Evolutionary conservation across 495 filamentous ascomycete species (phyloP), one percentile per base, ranked within the genome.

Genomic region (Tetracladium setigerum): DNA sequence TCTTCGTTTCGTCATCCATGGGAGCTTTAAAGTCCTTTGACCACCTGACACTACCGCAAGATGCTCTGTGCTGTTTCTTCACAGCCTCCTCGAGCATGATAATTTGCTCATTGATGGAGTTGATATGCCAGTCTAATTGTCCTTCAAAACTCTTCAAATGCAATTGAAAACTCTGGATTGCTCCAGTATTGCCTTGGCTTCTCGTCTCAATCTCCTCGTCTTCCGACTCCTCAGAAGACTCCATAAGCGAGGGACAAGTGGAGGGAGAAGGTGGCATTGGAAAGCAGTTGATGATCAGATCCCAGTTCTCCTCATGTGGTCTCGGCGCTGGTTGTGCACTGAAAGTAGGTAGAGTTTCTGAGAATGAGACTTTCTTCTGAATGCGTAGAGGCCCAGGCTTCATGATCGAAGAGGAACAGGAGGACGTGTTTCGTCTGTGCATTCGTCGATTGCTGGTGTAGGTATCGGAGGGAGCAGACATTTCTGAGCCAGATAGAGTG

Each of bases 361-460:
- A 73, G 53, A 77, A 76, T 5, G 72, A 73, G 0, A 78, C 74
- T 55, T 71, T 74, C 61, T 76, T 78, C 50, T 71, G 73, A 5
- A 59, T 46, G 13, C 55, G 46, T 19, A 47, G 27, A 34, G 49
- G 30, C 44, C 13, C 12, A 56, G 60, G 30, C 50, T 45, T 22
- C 47, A 41, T 14, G 19, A 15, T 5, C 5, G 15, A 12, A 9
- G 31, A 19, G 13, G 39, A 33, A 16, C 61, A 62, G 13, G 22
- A 27, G 22, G 22, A 27, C 3, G 22, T 27, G 22, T 27, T 27
- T 27, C 22, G 22, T 27, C 7, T 27, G 22, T 27, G 22, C 22
- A 27, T 27, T 27, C 22, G 22, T 27, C 7, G 22, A 7, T 27
- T 3, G 22, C 7, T 27, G 22, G 3, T 27, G 22, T 27, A 27